A percentile compares a stretch with the other conserved stretches of the same genome.
Conservation (phyloP, 805 yeast genomes). For the Teunomyces panamensis region DNA sequence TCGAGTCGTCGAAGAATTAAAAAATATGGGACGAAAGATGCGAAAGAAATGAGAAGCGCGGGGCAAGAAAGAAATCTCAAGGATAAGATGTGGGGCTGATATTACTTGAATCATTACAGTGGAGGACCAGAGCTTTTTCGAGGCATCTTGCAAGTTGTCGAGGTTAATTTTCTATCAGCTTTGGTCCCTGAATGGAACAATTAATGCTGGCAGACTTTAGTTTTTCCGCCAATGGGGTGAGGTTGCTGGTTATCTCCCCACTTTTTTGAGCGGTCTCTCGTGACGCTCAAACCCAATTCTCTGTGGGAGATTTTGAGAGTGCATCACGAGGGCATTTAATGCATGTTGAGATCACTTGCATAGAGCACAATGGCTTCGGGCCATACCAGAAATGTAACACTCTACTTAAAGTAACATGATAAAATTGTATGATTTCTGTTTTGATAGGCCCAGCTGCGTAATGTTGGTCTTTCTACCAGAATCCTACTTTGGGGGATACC, state of each 20-base stretch:
- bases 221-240: slow-evolving; percentile 1
- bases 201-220: background rate
- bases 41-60: background rate
- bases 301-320: background rate
- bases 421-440: background rate
- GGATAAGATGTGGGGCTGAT: background rate
- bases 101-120: background rate
- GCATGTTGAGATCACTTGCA: background rate
- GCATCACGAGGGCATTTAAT: background rate
- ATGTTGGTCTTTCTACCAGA: background rate
- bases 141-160: too few species aligned
- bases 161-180: background rate
- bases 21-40: background rate
- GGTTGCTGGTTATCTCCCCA: slow-evolving; percentile 1
- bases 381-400: background rate
- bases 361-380: too few species aligned
- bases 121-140: too few species aligned
- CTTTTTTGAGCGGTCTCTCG: slow-evolving; percentile 2
- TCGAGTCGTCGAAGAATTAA: background rate
- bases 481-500: too few species aligned
- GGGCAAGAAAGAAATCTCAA: background rate
- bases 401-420: background rate
- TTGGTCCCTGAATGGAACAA: background rate
- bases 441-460: background rate
- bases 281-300: slow-evolving; percentile 3